Evolutionary conservation across 192 early-diverging fungal species (phyloP).

Genomic region (Coemansia sp.): DNA sequence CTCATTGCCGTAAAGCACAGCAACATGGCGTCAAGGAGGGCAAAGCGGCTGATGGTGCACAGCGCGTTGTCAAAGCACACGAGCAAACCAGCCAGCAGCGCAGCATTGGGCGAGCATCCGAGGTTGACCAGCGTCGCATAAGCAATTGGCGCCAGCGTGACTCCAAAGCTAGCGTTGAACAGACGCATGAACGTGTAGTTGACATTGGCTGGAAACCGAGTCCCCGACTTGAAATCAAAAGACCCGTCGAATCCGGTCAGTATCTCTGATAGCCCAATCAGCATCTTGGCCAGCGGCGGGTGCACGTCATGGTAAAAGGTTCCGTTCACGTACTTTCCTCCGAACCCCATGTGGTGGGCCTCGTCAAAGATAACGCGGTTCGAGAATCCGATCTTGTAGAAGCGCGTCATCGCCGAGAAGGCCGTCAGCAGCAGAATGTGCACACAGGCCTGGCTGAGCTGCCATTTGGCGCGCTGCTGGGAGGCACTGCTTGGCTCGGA

Average conservation of each 20-base stretch:
- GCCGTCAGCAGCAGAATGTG: slow-evolving; percentile 24
- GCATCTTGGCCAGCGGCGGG: slow-evolving; percentile 97
- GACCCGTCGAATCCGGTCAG: slow-evolving; percentile 86
- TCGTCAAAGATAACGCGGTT: slow-evolving; percentile 75
- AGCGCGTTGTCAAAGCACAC: slow-evolving; percentile 72
- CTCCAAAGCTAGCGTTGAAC: slow-evolving; percentile 88
- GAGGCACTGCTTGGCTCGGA: not conserved
- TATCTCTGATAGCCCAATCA: slow-evolving; percentile 82
- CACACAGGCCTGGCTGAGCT: not conserved
- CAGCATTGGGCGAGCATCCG: slow-evolving; percentile 66
- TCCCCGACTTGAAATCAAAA: slow-evolving; percentile 83
- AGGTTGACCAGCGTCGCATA: slow-evolving; percentile 85
- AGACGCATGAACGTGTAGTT: slow-evolving; percentile 90
- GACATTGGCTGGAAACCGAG: slow-evolving; percentile 74
- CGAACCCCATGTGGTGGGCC: slow-evolving; percentile 79
- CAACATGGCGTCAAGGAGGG: slow-evolving; percentile 94
- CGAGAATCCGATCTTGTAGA: slow-evolving; percentile 33
- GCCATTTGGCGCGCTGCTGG: not conserved
- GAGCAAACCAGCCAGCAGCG: slow-evolving; percentile 78
- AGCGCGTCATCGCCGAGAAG: slow-evolving; percentile 30
- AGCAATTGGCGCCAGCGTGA: slow-evolving; percentile 84
- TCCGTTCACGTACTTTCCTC: slow-evolving; percentile 87
- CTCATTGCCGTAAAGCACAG: slow-evolving; percentile 82
- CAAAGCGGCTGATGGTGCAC: slow-evolving; percentile 83
- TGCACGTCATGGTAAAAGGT: slow-evolving; percentile 99